Evolutionary conservation across 345 rosid species (phyloP), one percentile per base, ranked within the genome.

Genomic region (Trapa bicornis): DNA sequence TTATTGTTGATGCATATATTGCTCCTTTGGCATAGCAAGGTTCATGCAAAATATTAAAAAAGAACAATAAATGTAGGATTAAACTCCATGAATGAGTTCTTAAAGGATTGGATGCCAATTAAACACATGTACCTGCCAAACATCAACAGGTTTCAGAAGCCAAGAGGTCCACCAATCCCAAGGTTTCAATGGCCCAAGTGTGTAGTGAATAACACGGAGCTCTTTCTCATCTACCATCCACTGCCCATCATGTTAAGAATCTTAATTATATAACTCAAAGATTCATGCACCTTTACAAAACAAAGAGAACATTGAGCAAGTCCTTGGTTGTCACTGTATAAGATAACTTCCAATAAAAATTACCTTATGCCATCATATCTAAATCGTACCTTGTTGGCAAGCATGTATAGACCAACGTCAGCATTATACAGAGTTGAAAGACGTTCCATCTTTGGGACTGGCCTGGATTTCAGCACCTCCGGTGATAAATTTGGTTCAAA

Each of bases 81-180:
- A 9, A 1, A 22, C 32, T 0, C 53, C 11, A 11, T 29, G 32
- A 22, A 57, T 29, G 10, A 58, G 38, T 11, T 65, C 9, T 45
- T 39, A 42, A 41, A 5, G 45, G 42, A 32, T 10, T 42, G 8
- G 12, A 29, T 22, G 61, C 36, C 35, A 57, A 33, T 65, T 12
- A n/a, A 45, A 45, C 7, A 3, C 13, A 13, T 45, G 13, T 36
- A 90, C 97, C 90, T 90, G 98, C 97, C 98, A 92, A 53, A 85
- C 92, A 73, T 92, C 96, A 73, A 92, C 98, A 36, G 94, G 98
- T 77, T 88, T 89, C 73, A 92, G 76, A 32, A 92, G 87, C 98
- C 98, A 92, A 50, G 96, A 86, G 17, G 97, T 92, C 92, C 94
- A 89, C 96, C 98, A 92, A 72, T 92, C 98, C 98, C 97, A 92